These are phyloP conservation scores for Xylariomycetidae sp. DNA, from an alignment of 2,329 filamentous ascomycete genomes.

Conservation along the genomic window DNA sequence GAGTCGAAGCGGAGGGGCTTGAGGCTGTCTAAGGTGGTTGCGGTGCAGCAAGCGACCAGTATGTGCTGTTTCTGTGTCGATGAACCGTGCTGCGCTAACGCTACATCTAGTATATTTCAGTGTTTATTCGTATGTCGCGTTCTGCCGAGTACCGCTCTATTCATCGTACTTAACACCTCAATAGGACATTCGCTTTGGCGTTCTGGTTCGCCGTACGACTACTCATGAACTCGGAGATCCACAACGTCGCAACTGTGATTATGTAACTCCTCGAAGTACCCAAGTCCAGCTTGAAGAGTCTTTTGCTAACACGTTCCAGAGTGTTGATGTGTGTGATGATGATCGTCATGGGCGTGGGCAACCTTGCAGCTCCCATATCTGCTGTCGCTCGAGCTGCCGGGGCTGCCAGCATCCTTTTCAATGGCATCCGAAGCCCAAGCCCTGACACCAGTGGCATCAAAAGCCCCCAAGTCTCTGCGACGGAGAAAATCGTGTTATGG, in stretches of 20 bases:
- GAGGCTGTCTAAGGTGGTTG: constrained; percentile 22
- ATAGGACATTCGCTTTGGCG: constrained; percentile 25
- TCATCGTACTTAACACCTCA: constrained; percentile 5
- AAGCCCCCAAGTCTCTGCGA: constrained; percentile 40
- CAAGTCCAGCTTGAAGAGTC: background rate
- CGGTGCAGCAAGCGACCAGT: constrained; percentile 25
- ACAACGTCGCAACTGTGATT: constrained; percentile 47
- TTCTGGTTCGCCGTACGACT: constrained; percentile 27
- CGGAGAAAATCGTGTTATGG: constrained; percentile 52
- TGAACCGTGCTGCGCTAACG: constrained; percentile 8
- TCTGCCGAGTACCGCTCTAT: background rate
- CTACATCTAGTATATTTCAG: constrained; percentile 22
- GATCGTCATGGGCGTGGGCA: constrained; percentile 48
- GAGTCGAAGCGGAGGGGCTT: constrained; percentile 36
- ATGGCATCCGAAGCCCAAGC: constrained; percentile 44
- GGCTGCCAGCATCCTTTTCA: constrained; percentile 50
- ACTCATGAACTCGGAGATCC: constrained; percentile 24
- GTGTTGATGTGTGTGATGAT: constrained; percentile 55
- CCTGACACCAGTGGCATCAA: constrained; percentile 35
- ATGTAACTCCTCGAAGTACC: constrained; percentile 26
- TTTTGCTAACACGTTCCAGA: constrained; percentile 10
- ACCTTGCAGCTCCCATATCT: constrained; percentile 51
- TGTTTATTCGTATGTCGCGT: constrained; percentile 19
- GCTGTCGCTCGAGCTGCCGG: constrained; percentile 50
- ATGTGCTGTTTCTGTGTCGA: constrained; percentile 4